These are phyloP conservation scores for Paracoccidioides lutzii DNA, from an alignment of 2,329 filamentous ascomycete species.

Conservation along the genomic window DNA sequence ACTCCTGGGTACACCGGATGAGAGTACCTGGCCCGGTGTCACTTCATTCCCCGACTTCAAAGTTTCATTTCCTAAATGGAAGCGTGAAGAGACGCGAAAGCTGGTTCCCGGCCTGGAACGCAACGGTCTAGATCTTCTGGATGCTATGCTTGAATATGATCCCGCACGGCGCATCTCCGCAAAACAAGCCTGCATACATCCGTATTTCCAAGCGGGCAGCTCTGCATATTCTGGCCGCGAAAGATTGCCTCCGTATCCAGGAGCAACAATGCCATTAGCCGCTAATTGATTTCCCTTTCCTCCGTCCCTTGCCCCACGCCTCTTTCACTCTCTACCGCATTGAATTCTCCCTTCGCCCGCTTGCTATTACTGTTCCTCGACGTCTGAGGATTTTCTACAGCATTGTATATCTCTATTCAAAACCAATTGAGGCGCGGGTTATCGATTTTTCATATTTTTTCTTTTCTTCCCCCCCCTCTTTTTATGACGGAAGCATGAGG, in stretches of 20 bases:
- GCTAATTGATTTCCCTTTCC: neutral
- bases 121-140: conserved; percentile 38
- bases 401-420: neutral
- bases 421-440: neutral
- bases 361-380: neutral
- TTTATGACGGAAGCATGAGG: neutral
- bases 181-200: conserved; percentile 72
- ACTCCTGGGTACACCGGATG: conserved; percentile 68
- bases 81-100: conserved; percentile 51
- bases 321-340: neutral
- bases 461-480: neutral
- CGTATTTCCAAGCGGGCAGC: conserved; percentile 56
- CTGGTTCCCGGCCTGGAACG: conserved; percentile 64
- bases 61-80: conserved; percentile 82
- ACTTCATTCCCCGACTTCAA: conserved; percentile 95
- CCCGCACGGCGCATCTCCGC: conserved; percentile 77
- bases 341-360: neutral
- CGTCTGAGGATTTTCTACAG: neutral
- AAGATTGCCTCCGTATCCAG: conserved; percentile 28
- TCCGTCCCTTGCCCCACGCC: neutral
- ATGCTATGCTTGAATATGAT: conserved; percentile 69
- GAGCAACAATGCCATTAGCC: conserved; percentile 11
- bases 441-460: neutral
- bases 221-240: conserved; percentile 36
- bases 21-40: conserved; percentile 75